phyloP scores from a whole-genome alignment of 2,329 filamentous ascomycete genomes.

The Cyphellophora attinorum region DNA sequence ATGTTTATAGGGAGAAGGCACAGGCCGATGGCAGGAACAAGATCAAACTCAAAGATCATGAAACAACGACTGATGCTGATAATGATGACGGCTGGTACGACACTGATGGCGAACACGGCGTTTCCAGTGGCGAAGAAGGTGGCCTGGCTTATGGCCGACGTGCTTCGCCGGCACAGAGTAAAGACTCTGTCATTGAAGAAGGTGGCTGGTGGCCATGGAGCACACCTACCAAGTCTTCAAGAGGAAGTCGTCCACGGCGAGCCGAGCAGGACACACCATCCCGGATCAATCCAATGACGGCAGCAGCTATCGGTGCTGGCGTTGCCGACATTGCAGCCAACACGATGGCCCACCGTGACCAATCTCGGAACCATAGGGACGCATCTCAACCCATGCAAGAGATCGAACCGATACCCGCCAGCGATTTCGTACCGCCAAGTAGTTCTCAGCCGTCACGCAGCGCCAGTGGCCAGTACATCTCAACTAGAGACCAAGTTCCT shows the following conservation, averaged over 20 bases:
- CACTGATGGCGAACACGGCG: constrained; percentile 45
- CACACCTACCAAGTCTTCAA: background rate
- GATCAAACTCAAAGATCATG: constrained; percentile 8
- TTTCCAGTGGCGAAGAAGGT: constrained; percentile 44
- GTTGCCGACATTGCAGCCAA: constrained; percentile 32
- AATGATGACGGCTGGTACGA: constrained; percentile 52
- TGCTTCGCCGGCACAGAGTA: constrained; percentile 31
- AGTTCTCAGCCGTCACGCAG: constrained; percentile 18
- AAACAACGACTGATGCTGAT: constrained; percentile 17
- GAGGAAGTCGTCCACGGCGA: background rate
- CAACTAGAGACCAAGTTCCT: constrained; percentile 34
- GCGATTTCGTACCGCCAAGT: constrained; percentile 23
- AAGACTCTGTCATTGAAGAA: constrained; percentile 35
- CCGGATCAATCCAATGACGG: constrained; percentile 20
- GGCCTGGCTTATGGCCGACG: constrained; percentile 53
- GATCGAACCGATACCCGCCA: constrained; percentile 28
- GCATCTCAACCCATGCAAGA: constrained; percentile 43
- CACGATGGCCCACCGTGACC: constrained; percentile 6
- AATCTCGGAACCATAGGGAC: too few relatives aligned
- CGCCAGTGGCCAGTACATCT: constrained; percentile 1
- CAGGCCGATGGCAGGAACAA: background rate
- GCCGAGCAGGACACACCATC: constrained; percentile 16
- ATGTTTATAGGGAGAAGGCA: constrained; percentile 1
- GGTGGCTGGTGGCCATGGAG: constrained; percentile 1
- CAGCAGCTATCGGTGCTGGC: constrained; percentile 31